Evolutionary conservation across 2,329 filamentous ascomycete genomes (phyloP), one percentile per base, ranked within the genome.

Genomic region (Clarireedia sp.): DNA sequence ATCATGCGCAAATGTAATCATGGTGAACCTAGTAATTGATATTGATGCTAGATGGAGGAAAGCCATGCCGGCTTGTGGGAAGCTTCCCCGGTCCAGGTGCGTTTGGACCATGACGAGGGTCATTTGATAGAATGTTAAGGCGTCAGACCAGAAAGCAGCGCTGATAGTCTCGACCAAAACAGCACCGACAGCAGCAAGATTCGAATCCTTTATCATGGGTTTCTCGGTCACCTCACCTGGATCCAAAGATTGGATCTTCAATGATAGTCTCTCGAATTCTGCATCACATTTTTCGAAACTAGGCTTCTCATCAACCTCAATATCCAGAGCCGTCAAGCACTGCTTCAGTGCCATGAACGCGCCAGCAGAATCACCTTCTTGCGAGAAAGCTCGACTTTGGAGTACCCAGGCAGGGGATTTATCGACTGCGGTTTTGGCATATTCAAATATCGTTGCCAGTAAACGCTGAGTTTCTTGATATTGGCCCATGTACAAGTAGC

Each of bases 381-480:
- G 83, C 1, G 87, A 82, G 64, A 85, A 82, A 46, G 96, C 86
- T 49, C 90, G 82, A 5, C 89, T 90, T 67, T 90, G 85, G 37
- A 96, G 74, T 41, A 96, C 86, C 73, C 86, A 95, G 0, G 89
- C 89, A 8, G 88, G 85, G 1, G 89, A 88, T 72, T 89, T 94
- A 69, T 95, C 90, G 5, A 88, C 79, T 0, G 88, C 73, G 17
- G 83, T 83, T 61, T 79, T 84, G 0, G 87, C 89, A 63, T 87
- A 80, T 33, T 73, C 69, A 63, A 94, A 88, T 5, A 95, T 81
- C 2, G 79, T 81, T 21, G 81, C 72, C 12, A 96, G 78, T n/a
- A 92, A 72, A 26, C 77, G 74, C 43, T 85, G 79, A 21, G 89
- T 87, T 51, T 85, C 79, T 1, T 78, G 74, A 57, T 85, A 81